Evolutionary conservation across 169 alveolate genomes (phyloP).

Genomic region (Babesia bigemina): DNA sequence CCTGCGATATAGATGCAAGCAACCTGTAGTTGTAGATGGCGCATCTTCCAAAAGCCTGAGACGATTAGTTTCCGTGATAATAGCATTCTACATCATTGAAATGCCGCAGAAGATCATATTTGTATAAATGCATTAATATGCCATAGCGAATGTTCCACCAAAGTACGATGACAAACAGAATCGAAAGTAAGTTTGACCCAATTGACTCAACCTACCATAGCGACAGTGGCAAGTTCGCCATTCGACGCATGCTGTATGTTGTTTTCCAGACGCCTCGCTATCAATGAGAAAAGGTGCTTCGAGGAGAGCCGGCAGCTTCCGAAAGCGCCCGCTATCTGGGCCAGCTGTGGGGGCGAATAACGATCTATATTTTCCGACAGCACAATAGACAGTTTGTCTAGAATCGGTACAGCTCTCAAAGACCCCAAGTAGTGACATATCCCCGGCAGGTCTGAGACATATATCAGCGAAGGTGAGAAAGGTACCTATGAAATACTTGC

Average conservation of each 20-base stretch:
- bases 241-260: conserved; percentile 51
- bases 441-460: conserved; percentile 72
- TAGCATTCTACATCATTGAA: no score
- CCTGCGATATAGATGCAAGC: conserved; percentile 40
- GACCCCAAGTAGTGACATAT: conserved; percentile 75
- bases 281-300: conserved; percentile 69
- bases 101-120: background rate
- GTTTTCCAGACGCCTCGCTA: conserved; percentile 50
- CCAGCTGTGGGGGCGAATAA: conserved; percentile 77
- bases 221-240: conserved; percentile 29
- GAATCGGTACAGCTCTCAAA: conserved; percentile 75
- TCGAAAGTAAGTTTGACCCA: background rate
- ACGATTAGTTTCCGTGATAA: background rate
- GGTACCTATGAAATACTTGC: conserved; percentile 72
- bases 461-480: no score
- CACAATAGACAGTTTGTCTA: conserved; percentile 71
- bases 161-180: no score
- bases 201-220: conserved; percentile 28
- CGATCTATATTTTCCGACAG: conserved; percentile 57
- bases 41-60: conserved; percentile 58
- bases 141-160: no score
- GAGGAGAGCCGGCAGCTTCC: conserved; percentile 74
- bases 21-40: conserved; percentile 51
- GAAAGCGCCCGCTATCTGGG: conserved; percentile 68
- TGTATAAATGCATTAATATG: background rate